Base-by-base conservation (phyloP, 1,284 basidiomycete species). In the Schizophyllum amplum region DNA sequence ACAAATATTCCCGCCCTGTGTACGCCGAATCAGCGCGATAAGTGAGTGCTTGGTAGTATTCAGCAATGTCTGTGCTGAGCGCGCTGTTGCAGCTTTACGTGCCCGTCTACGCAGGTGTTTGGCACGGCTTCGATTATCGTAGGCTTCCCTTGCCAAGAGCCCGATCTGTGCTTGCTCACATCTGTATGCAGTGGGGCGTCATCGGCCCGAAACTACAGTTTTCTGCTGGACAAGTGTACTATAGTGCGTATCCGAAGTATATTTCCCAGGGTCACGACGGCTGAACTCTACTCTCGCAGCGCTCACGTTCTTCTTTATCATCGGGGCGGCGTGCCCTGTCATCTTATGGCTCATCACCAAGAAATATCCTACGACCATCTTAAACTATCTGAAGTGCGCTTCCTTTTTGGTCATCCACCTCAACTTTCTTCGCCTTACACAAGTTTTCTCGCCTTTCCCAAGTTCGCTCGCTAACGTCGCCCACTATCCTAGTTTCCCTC, bases 301-400 rank as follows among this genome's bases (percentile, higher is more conserved):
- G 1, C 66, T 80, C 4, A 54, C 70, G 4, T 77, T 73, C 63
- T 78, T 79, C 69, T 81, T 81, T 69, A 57, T 81, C 52, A 63
- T 73, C 23, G 79, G 80, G 46, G 72, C 75, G 1, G 24, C 76
- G 17, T 64, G 69, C 20, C 80, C 80, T 0, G n/a, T 74, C 26
- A 62, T 76, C 55, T 66, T 72, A 2, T 82, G 72, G 70, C 26
- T 74, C 5, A 51, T 78, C 71, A 59, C 72, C 67, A 61, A 71
- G 62, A 62, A 65, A 60, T 80, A 70, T 72, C 78, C 73, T 57
- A 75, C 75, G 64, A 70, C 69, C 22, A 69, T 71, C 65, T 64
- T 75, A 53, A 72, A 72, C 61, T 80, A 80, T 62, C 60, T 80
- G 60, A 78, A 79, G 72, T 77, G 64, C 65, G 67, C 81, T 76